Percentiles rank a stretch among this genome's conserved stretches.
Evolutionary conservation across 108 stramenopile species (phyloP).

Genomic region (Epipyxis sp.): DNA sequence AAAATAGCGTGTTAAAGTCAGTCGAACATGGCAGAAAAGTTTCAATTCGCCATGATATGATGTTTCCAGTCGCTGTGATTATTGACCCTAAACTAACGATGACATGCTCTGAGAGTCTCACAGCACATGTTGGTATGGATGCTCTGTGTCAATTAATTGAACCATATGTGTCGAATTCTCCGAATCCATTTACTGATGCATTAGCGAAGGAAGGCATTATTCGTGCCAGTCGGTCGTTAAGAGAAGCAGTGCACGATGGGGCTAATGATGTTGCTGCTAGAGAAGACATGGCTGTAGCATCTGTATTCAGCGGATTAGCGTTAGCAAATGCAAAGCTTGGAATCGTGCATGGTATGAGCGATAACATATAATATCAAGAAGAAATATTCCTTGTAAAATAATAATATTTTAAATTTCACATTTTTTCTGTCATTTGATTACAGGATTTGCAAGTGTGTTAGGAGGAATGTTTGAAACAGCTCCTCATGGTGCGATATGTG

Average conservation of each 20-base stretch:
- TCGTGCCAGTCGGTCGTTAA: neutral
- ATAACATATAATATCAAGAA: too few relatives aligned
- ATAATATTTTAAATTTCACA: too few relatives aligned
- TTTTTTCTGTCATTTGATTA: too few relatives aligned
- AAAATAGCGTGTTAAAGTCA: neutral
- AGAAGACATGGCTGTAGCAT: neutral
- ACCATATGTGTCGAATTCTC: neutral
- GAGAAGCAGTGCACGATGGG: neutral
- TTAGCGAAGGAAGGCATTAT: neutral
- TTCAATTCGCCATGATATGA: neutral
- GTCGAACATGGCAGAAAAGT: neutral
- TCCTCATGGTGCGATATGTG: neutral
- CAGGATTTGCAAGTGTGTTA: neutral
- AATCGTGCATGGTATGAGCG: neutral
- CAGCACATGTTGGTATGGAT: neutral
- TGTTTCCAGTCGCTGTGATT: neutral
- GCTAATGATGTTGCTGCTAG: neutral
- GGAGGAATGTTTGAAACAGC: neutral
- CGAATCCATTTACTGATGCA: neutral
- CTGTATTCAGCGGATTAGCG: neutral
- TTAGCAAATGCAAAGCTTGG: neutral
- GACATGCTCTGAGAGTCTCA: neutral
- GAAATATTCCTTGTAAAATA: too few relatives aligned
- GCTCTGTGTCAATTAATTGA: neutral
- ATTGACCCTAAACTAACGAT: neutral